Evolutionary conservation across 352 stramenopile species (phyloP).

Genomic region (Pythium aristosporum): DNA sequence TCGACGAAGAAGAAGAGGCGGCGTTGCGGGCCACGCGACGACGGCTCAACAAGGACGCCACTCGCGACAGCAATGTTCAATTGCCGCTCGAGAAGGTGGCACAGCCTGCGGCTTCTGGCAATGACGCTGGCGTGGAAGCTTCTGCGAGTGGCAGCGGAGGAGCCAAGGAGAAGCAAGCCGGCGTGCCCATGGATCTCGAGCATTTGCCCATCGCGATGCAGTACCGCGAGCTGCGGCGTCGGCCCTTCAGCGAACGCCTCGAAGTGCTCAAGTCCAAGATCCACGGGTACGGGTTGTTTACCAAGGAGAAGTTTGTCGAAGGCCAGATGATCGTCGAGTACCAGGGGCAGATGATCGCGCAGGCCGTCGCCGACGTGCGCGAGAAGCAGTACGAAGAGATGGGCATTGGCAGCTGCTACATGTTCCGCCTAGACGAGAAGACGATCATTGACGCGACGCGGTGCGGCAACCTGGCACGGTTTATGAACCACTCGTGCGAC

Average conservation of each 20-base stretch:
- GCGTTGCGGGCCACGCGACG: slow-evolving; percentile 21
- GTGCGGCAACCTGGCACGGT: slow-evolving; percentile 92
- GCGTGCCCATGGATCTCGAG: slow-evolving; percentile 73
- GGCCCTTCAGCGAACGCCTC: slow-evolving; percentile 90
- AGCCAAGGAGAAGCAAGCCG: slow-evolving; percentile 27
- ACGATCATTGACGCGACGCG: slow-evolving; percentile 95
- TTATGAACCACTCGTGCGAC: slow-evolving; percentile 97
- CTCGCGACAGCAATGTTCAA: slow-evolving; percentile 37
- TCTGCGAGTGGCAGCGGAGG: slow-evolving; percentile 6
- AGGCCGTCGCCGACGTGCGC: slow-evolving; percentile 90
- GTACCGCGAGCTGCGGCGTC: slow-evolving; percentile 90
- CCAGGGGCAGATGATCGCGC: slow-evolving; percentile 91
- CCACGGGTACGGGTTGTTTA: slow-evolving; percentile 96
- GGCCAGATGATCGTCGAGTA: slow-evolving; percentile 98
- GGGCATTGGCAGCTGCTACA: slow-evolving; percentile 95
- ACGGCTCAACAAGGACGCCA: slow-evolving; percentile 53
- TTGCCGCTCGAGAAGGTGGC: slow-evolving; percentile 23
- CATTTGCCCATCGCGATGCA: slow-evolving; percentile 86
- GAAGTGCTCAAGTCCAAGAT: slow-evolving; percentile 93
- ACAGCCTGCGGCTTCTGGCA: background rate
- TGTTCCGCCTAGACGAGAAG: slow-evolving; percentile 96
- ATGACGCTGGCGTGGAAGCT: slow-evolving; percentile 6
- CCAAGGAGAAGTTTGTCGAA: slow-evolving; percentile 88
- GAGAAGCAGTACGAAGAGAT: slow-evolving; percentile 94
- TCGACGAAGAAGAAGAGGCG: slow-evolving; percentile 45